These are phyloP conservation scores for Epithele typhae DNA, from an alignment of 768 basidiomycete species.

Conservation along the genomic window DNA sequence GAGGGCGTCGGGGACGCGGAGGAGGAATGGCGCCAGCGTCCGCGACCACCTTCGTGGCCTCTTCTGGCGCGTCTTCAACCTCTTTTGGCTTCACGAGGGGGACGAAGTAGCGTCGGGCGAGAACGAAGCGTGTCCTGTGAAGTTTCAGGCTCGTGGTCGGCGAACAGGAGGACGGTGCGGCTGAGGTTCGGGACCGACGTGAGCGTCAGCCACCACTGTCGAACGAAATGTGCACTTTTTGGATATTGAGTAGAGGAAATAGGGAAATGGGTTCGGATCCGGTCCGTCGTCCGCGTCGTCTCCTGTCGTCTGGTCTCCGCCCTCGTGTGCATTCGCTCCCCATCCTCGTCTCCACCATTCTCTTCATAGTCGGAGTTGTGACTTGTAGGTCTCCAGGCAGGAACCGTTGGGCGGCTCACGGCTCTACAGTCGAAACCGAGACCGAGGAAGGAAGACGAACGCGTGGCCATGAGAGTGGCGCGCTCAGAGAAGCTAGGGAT, in stretches of 20 bases:
- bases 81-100: slow-evolving; percentile 37
- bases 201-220: slow-evolving; percentile 77
- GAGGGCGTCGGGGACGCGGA: slow-evolving; percentile 2
- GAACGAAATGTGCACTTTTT: slow-evolving; percentile 71
- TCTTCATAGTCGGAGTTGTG: not conserved
- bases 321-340: no score
- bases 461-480: slow-evolving; percentile 15
- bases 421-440: not conserved
- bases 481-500: slow-evolving; percentile 20
- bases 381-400: not conserved
- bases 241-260: slow-evolving; percentile 68
- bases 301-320: not conserved
- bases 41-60: slow-evolving; percentile 5
- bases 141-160: slow-evolving; percentile 57
- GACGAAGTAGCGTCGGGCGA: slow-evolving; percentile 77
- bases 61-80: not conserved
- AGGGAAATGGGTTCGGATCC: slow-evolving; percentile 58
- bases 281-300: not conserved
- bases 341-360: not conserved
- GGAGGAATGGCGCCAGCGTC: not conserved
- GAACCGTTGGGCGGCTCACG: not conserved
- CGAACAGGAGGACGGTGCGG: slow-evolving; percentile 67
- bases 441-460: slow-evolving; percentile 21
- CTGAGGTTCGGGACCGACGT: slow-evolving; percentile 60
- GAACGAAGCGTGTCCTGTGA: slow-evolving; percentile 56